phyloP scores from a whole-genome alignment of 2,329 filamentous ascomycete species.

The Huntiella savannae region DNA sequence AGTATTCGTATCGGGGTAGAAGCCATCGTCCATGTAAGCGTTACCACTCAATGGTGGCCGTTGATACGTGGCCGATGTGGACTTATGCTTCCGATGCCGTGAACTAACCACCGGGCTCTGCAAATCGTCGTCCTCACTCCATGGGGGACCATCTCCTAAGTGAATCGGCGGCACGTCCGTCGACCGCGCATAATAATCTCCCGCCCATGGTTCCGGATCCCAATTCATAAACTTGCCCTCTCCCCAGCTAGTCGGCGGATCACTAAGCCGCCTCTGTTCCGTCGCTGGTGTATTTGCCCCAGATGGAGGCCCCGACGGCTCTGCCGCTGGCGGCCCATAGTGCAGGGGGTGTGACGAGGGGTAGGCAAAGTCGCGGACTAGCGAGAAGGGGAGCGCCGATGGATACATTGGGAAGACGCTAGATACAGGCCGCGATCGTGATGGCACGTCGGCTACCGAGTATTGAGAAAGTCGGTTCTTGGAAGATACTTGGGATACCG shows the following conservation, averaged over 20 bases:
- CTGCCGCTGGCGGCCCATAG: constrained; percentile 65
- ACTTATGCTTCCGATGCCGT: constrained; percentile 72
- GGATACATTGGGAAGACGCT: constrained; percentile 66
- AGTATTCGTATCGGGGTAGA: constrained; percentile 52
- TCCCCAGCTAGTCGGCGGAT: constrained; percentile 52
- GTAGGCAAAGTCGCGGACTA: constrained; percentile 93
- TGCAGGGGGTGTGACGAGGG: constrained; percentile 66
- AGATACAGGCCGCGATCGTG: constrained; percentile 62
- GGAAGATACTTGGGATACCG: constrained; percentile 51
- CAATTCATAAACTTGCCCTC: constrained; percentile 42
- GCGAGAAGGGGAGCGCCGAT: constrained; percentile 70
- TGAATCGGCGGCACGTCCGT: constrained; percentile 65
- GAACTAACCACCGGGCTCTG: constrained; percentile 79
- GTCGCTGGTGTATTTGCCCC: constrained; percentile 70
- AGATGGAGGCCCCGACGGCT: constrained; percentile 50
- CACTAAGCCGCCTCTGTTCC: constrained; percentile 64
- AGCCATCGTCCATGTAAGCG: constrained; percentile 44
- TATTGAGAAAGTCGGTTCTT: constrained; percentile 73
- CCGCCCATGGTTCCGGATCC: constrained; percentile 30
- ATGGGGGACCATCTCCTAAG: constrained; percentile 76
- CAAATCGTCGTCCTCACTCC: constrained; percentile 88
- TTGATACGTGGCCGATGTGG: constrained; percentile 31
- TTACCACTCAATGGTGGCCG: constrained; percentile 28
- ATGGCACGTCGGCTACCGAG: constrained; percentile 48
- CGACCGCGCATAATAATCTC: constrained; percentile 37